Evolutionary conservation across 768 basidiomycete species (phyloP).

Genomic region (Pulveroboletus sp.): DNA sequence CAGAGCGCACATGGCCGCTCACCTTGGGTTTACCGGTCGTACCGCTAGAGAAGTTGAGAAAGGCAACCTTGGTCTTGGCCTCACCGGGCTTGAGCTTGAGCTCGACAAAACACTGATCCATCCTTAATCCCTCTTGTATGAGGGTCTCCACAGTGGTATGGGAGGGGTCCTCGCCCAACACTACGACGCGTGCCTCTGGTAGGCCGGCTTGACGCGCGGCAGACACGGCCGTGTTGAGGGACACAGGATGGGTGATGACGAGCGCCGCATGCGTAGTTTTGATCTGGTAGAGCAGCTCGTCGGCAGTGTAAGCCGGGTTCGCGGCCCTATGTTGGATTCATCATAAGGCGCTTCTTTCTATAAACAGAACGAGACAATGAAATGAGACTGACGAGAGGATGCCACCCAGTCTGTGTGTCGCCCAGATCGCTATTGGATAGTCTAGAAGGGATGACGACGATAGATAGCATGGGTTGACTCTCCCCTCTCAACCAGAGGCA

Average conservation of each 20-base stretch:
- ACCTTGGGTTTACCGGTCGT: conserved; percentile 55
- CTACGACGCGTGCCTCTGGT: conserved; percentile 26
- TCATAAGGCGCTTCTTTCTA: too few relatives aligned
- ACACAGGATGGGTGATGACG: conserved; percentile 29
- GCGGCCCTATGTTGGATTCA: conserved; percentile 22
- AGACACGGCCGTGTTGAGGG: conserved; percentile 22
- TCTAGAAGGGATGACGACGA: conserved; percentile 32
- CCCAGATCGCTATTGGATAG: conserved; percentile 56
- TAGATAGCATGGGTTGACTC: background rate
- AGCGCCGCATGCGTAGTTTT: conserved; percentile 23
- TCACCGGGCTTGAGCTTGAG: conserved; percentile 49
- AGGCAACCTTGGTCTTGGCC: conserved; percentile 56
- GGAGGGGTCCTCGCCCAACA: conserved; percentile 19
- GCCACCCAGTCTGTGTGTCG: conserved; percentile 51
- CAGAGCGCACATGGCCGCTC: background rate
- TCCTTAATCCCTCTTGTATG: conserved; percentile 39
- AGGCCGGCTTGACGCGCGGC: conserved; percentile 31
- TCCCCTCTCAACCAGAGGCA: background rate
- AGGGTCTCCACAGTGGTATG: conserved; percentile 42
- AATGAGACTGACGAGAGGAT: conserved; percentile 47
- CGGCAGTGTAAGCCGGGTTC: conserved; percentile 33
- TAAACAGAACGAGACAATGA: too few relatives aligned
- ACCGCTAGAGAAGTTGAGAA: conserved; percentile 70
- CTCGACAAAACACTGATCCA: conserved; percentile 40
- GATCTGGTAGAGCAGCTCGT: conserved; percentile 33